A percentile compares a stretch with the other conserved stretches of the same genome.
These are phyloP conservation scores for Lachancea fermentati DNA, from an alignment of 805 yeast species.

Conservation along the genomic window DNA sequence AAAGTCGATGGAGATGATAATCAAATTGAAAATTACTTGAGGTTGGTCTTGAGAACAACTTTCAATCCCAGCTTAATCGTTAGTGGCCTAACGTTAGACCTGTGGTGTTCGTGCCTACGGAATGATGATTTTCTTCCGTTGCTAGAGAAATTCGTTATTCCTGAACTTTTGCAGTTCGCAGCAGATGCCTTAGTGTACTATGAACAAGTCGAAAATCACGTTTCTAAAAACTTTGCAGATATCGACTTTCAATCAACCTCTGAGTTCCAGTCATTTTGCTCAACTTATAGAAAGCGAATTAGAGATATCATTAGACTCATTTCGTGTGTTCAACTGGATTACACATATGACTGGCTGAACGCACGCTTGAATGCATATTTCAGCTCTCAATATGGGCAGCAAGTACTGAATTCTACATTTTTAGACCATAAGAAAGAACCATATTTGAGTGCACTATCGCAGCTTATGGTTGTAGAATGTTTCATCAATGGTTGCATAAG, in stretches of 20 bases:
- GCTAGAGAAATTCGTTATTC: conserved; percentile 44
- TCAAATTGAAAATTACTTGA: conserved; percentile 63
- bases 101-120: conserved; percentile 90
- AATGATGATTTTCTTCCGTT: conserved; percentile 59
- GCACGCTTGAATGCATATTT: conserved; percentile 67
- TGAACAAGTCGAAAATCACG: conserved; percentile 58
- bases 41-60: conserved; percentile 73
- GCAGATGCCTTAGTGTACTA: conserved; percentile 76
- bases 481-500: conserved; percentile 88
- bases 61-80: conserved; percentile 81
- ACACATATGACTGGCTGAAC: conserved; percentile 78
- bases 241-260: conserved; percentile 84
- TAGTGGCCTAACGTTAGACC: conserved; percentile 82
- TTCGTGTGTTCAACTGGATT: conserved; percentile 79
- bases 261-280: conserved; percentile 69
- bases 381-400: conserved; percentile 59
- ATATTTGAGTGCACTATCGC: conserved; percentile 70
- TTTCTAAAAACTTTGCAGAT: conserved; percentile 62
- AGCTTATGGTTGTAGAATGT: conserved; percentile 81
- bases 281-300: conserved; percentile 73
- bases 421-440: conserved; percentile 60
- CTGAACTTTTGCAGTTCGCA: conserved; percentile 66
- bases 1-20: conserved; percentile 42
- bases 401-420: conserved; percentile 50
- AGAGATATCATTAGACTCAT: conserved; percentile 89